Evolutionary conservation across 2,329 filamentous ascomycete genomes (phyloP), one percentile per base, ranked within the genome.

Genomic region (Fusarium poae): DNA sequence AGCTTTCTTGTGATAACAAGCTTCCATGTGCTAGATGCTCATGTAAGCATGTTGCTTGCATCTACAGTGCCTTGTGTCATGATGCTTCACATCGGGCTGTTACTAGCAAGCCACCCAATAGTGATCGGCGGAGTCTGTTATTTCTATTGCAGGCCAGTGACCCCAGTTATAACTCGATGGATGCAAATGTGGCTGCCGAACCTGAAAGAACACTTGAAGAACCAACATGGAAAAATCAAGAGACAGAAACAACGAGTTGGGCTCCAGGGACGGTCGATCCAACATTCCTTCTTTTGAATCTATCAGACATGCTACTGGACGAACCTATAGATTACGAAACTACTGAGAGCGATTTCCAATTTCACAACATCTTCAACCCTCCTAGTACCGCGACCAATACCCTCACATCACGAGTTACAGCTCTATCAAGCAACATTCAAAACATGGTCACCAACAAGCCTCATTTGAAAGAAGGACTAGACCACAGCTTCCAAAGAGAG

Each of bases 31-130:
- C 12, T 0, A 35, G 64, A 6, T 72, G 70, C 6, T 49, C 52
- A 1, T 45, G 40, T 3, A 56, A 43, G 3, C 10, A 20, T 0
- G 40, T 66, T 2, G 3, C 23, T 3, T 72, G 70, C 25, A 39
- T 18, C 1, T 72, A 72, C 23, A 60, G 40, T 4, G 43, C 67
- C 4, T 39, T 61, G 1, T 72, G 70, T 9, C 52, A 68, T 1
- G 42, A 61, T 34, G 3, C 9, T 23, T 42, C 43, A 2, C 67
- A 70, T 34, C 25, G 18, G 13, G 13, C 21, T 2, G 9, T 2
- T 3, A 1, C 11, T 16, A 30, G 20, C 1, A 46, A 29, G 7
- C 18, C 4, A 8, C 25, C n/a, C 2, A 48, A 56, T 37, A 18
- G 65, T 20, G 35, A 42, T 1, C 29, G 35, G 5, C 20, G 54